These are phyloP conservation scores for Pilasporangium apinafurcum DNA, from an alignment of 352 stramenopile genomes.

Conservation along the genomic window DNA sequence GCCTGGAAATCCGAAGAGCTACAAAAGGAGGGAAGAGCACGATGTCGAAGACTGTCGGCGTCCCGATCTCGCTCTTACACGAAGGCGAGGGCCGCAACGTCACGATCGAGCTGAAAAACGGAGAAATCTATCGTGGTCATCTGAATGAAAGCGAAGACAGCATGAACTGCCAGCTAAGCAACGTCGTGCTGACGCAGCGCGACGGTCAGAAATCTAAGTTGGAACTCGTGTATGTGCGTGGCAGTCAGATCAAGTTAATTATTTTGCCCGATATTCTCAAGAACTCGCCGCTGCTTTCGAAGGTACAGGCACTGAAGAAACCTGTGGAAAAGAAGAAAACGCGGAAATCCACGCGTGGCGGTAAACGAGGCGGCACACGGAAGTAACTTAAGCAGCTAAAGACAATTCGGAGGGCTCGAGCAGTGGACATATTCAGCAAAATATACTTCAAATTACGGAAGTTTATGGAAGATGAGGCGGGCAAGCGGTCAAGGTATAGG, in stretches of 20 bases:
- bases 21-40: too few species aligned
- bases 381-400: constrained; percentile 21
- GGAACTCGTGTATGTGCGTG: constrained; percentile 92
- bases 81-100: constrained; percentile 82
- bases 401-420: too few species aligned
- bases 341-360: constrained; percentile 14
- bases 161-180: constrained; percentile 97
- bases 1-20: too few species aligned
- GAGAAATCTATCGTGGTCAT: constrained; percentile 83
- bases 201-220: constrained; percentile 79
- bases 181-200: constrained; percentile 84
- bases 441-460: too few species aligned
- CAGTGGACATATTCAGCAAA: too few species aligned
- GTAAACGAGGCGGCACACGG: constrained; percentile 14
- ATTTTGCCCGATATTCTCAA: constrained; percentile 96
- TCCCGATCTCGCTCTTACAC: constrained; percentile 83
- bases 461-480: too few species aligned
- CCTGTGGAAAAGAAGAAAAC: constrained; percentile 56
- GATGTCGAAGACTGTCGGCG: constrained; percentile 73
- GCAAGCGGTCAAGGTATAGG: background rate
- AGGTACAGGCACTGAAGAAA: constrained; percentile 88
- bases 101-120: constrained; percentile 86
- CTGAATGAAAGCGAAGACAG: constrained; percentile 87
- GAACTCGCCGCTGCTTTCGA: constrained; percentile 96
- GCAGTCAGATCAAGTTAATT: constrained; percentile 96